phyloP scores from a whole-genome alignment of 805 yeast species.

The Priceomyces haplophilus region DNA sequence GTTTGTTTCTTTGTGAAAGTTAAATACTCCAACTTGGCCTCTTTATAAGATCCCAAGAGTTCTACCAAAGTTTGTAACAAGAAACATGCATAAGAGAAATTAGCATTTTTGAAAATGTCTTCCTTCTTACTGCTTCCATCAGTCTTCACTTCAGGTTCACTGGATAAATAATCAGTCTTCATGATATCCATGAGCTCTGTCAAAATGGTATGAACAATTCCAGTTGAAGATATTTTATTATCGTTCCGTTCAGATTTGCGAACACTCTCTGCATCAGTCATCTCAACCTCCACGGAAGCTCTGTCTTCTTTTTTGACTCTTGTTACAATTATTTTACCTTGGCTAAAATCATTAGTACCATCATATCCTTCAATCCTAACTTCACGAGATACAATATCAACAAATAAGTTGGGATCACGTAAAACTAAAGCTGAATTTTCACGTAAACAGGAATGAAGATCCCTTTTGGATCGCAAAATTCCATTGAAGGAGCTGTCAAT shows the following conservation, averaged over 20 bases:
- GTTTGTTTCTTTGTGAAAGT: conserved; percentile 63
- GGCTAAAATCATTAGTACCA: conserved; percentile 21
- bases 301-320: conserved; percentile 12
- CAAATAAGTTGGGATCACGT: conserved; percentile 48
- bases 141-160: conserved; percentile 10
- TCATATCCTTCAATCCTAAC: conserved; percentile 45
- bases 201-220: conserved; percentile 61
- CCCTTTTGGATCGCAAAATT: conserved; percentile 32
- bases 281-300: conserved; percentile 24
- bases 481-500: conserved; percentile 42
- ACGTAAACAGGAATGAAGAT: conserved; percentile 44
- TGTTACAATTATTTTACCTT: conserved; percentile 21
- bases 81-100: conserved; percentile 65
- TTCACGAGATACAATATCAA: conserved; percentile 41
- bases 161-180: conserved; percentile 35
- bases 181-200: conserved; percentile 57
- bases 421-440: conserved; percentile 49
- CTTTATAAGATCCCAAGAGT: conserved; percentile 71
- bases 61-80: conserved; percentile 68
- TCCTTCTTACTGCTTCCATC: conserved; percentile 19
- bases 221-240: conserved; percentile 19
- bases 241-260: background rate
- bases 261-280: conserved; percentile 20
- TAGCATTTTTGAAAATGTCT: conserved; percentile 47
- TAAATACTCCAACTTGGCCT: conserved; percentile 76